A percentile compares a stretch with the other conserved stretches of the same genome.
phyloP scores from a whole-genome alignment of 208 protist genomes.

The Leishmania mexicana region DNA sequence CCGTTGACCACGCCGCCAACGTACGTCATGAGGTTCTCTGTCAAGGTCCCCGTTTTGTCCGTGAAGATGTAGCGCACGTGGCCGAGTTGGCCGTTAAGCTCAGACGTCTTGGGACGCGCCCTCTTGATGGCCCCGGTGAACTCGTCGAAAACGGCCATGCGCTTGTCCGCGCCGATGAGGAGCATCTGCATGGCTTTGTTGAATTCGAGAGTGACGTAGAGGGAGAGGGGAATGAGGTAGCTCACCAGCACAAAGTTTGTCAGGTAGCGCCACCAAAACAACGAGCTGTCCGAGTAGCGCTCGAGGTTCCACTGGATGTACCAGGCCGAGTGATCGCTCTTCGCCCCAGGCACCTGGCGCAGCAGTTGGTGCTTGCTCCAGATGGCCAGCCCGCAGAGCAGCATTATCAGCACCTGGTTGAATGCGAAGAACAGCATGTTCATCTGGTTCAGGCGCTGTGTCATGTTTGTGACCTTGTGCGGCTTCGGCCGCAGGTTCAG shows the following conservation, averaged over 20 bases:
- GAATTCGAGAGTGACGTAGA: slow-evolving; percentile 91
- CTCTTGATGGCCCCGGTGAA: slow-evolving; percentile 57
- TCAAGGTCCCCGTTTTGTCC: slow-evolving; percentile 93
- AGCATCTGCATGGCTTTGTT: slow-evolving; percentile 86
- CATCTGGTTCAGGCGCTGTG: slow-evolving; percentile 76
- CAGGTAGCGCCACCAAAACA: slow-evolving; percentile 79
- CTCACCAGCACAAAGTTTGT: slow-evolving; percentile 87
- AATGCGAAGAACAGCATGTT: slow-evolving; percentile 75
- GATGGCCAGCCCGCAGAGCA: slow-evolving; percentile 57
- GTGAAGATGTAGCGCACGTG: slow-evolving; percentile 90
- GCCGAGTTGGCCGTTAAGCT: slow-evolving; percentile 87
- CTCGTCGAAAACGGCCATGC: slow-evolving; percentile 76
- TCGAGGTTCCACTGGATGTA: slow-evolving; percentile 71
- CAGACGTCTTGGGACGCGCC: slow-evolving; percentile 76
- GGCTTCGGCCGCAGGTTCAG: slow-evolving; percentile 68
- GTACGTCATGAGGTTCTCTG: slow-evolving; percentile 91
- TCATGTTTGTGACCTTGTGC: slow-evolving; percentile 70
- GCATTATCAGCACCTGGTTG: slow-evolving; percentile 62
- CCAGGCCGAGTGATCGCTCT: slow-evolving; percentile 47
- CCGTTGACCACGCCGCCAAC: slow-evolving; percentile 58
- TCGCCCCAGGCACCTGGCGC: slow-evolving; percentile 23
- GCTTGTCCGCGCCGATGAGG: slow-evolving; percentile 71
- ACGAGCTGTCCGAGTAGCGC: slow-evolving; percentile 35
- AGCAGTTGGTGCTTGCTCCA: slow-evolving; percentile 42
- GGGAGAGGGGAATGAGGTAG: slow-evolving; percentile 86